Percentiles rank a stretch among this genome's conserved stretches.
phyloP scores from a whole-genome alignment of 371 early-diverging fungal genomes.

The Rhizopus sp. region DNA sequence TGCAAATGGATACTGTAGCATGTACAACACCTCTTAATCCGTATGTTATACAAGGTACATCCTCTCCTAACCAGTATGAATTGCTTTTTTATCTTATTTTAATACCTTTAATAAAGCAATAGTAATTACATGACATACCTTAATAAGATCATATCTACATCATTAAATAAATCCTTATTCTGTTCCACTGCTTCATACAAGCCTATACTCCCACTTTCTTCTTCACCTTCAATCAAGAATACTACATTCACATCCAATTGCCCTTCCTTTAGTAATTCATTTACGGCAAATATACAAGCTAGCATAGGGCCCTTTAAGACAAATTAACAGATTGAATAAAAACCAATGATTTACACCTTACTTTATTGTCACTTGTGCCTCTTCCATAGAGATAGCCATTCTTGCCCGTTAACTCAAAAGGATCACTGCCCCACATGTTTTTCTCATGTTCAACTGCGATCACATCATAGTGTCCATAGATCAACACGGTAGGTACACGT shows the following conservation, averaged over 20 bases:
- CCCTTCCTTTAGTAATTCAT: constrained; percentile 67
- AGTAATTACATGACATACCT: constrained; percentile 37
- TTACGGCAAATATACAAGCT: constrained; percentile 76
- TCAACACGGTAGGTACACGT: constrained; percentile 58
- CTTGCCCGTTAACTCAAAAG: constrained; percentile 51
- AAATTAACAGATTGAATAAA: background rate
- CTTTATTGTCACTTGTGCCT: constrained; percentile 84
- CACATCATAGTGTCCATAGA: constrained; percentile 90
- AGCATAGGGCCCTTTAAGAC: constrained; percentile 67
- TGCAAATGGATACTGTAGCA: constrained; percentile 52
- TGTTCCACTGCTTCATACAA: constrained; percentile 64
- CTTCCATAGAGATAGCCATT: constrained; percentile 82
- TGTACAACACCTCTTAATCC: constrained; percentile 78
- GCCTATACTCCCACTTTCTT: constrained; percentile 78
- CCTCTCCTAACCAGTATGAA: constrained; percentile 74
- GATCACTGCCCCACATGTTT: constrained; percentile 56
- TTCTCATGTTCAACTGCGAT: constrained; percentile 63
- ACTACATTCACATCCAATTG: constrained; percentile 69
- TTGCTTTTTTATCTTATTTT: constrained; percentile 29
- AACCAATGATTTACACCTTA: constrained; percentile 6
- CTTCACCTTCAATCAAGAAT: constrained; percentile 86
- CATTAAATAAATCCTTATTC: constrained; percentile 61
- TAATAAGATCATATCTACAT: constrained; percentile 72
- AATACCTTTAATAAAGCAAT: background rate
- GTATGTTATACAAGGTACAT: constrained; percentile 70